These are phyloP conservation scores for Phytophthora fragariaefolia DNA, from an alignment of 352 stramenopile species.

Conservation along the genomic window DNA sequence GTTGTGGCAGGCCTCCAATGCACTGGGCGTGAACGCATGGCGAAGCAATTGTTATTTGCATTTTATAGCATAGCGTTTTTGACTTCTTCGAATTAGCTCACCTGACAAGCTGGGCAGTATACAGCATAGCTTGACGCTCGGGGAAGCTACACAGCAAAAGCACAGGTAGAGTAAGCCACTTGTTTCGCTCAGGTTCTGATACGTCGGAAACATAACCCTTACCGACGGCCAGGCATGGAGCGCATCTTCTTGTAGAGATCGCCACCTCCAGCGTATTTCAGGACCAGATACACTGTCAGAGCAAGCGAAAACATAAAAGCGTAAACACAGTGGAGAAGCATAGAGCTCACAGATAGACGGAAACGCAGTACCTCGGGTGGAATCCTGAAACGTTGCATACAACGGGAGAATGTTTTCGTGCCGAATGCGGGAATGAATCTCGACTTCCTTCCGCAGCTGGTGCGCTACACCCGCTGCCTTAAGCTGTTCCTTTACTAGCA, in stretches of 20 bases:
- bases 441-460: slow-evolving; percentile 90
- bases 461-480: slow-evolving; percentile 69
- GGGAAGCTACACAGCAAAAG: slow-evolving; percentile 47
- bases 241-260: slow-evolving; percentile 85
- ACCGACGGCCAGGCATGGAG: slow-evolving; percentile 55
- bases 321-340: slow-evolving; percentile 4
- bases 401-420: slow-evolving; percentile 90
- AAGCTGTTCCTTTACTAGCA: slow-evolving; percentile 90
- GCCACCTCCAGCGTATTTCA: slow-evolving; percentile 88
- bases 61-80: background rate
- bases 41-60: background rate
- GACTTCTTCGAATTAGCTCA: too few relatives aligned
- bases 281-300: slow-evolving; percentile 80
- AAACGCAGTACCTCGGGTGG: slow-evolving; percentile 49
- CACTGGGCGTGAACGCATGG: slow-evolving; percentile 25
- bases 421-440: slow-evolving; percentile 91
- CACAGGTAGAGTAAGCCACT: too few relatives aligned
- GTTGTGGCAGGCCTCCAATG: slow-evolving; percentile 74
- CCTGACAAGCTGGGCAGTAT: slow-evolving; percentile 79
- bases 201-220: background rate
- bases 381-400: slow-evolving; percentile 87
- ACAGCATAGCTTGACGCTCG: slow-evolving; percentile 69
- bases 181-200: too few relatives aligned
- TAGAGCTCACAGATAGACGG: background rate
- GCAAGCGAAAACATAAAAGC: background rate